Evolutionary conservation across 108 stramenopile species (phyloP).

Genomic region (Nitzschia sp.): DNA sequence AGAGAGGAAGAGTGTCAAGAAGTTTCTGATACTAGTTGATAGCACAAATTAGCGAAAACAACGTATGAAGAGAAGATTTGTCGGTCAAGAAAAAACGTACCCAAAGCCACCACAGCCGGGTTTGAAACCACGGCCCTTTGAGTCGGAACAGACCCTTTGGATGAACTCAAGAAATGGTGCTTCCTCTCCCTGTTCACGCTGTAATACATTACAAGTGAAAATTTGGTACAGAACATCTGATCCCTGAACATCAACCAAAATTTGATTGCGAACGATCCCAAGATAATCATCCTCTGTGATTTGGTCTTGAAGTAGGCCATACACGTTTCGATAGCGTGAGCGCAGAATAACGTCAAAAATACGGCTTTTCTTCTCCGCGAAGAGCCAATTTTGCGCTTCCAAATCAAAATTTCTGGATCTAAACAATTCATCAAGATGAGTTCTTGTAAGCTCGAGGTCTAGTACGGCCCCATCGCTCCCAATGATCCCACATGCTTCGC

Average conservation of each 20-base stretch:
- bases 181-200: slow-evolving; percentile 64
- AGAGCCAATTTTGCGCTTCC: slow-evolving; percentile 31
- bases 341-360: slow-evolving; percentile 55
- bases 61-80: background rate
- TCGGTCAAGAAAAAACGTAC: slow-evolving; percentile 3
- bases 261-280: slow-evolving; percentile 75
- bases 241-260: slow-evolving; percentile 87
- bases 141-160: slow-evolving; percentile 67
- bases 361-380: slow-evolving; percentile 22
- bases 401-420: background rate
- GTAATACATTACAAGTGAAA: slow-evolving; percentile 81
- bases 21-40: slow-evolving; percentile 65
- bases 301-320: slow-evolving; percentile 67
- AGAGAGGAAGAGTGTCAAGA: slow-evolving; percentile 82
- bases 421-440: background rate
- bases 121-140: slow-evolving; percentile 45
- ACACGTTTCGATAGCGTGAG: slow-evolving; percentile 79
- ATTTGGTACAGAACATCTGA: slow-evolving; percentile 73
- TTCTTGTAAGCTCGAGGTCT: slow-evolving; percentile 47
- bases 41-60: background rate
- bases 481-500: slow-evolving; percentile 41
- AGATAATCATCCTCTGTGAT: slow-evolving; percentile 74
- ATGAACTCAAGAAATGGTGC: slow-evolving; percentile 91
- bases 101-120: slow-evolving; percentile 40
- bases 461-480: slow-evolving; percentile 59